Conservation (phyloP, 768 basidiomycete species). For the Boletus vinaceobasis region DNA sequence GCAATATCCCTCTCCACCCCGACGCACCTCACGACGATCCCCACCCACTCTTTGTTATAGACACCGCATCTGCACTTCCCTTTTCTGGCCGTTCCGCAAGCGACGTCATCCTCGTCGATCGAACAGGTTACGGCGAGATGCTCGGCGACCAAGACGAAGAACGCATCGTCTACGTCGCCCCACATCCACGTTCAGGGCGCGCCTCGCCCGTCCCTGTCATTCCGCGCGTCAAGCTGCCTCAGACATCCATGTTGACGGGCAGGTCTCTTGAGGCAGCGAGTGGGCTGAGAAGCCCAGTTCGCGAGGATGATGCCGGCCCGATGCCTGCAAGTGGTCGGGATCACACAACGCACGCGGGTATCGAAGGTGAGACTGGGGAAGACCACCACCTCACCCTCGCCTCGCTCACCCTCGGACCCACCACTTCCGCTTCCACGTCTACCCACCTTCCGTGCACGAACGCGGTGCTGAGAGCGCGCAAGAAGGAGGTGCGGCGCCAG, state of each 20-base stretch:
- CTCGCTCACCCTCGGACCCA: constrained; percentile 20
- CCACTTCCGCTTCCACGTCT: constrained; percentile 2
- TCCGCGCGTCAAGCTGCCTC: constrained; percentile 16
- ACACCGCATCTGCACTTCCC: constrained; percentile 34
- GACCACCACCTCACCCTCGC: constrained; percentile 25
- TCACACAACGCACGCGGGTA: too few species aligned
- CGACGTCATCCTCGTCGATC: constrained; percentile 25
- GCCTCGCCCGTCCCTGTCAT: constrained; percentile 12
- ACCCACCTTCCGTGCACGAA: constrained; percentile 25
- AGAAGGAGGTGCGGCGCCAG: constrained; percentile 7
- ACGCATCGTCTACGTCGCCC: constrained; percentile 73
- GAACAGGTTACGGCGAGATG: constrained; percentile 9
- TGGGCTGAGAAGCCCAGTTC: constrained; percentile 5
- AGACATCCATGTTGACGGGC: constrained; percentile 27
- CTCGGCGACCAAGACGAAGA: constrained; percentile 38
- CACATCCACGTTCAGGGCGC: constrained; percentile 50
- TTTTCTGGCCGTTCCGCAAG: constrained; percentile 4
- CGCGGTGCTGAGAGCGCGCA: constrained; percentile 24
- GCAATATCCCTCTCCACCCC: not conserved
- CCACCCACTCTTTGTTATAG: constrained; percentile 35
- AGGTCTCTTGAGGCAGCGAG: not conserved
- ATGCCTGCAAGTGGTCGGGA: not conserved
- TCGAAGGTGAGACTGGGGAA: not conserved
- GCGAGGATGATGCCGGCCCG: constrained; percentile 5
- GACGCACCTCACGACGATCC: not conserved